These are phyloP conservation scores for Spergularia bocconei DNA, from an alignment of 148 eudicot genomes.

Conservation along the genomic window DNA sequence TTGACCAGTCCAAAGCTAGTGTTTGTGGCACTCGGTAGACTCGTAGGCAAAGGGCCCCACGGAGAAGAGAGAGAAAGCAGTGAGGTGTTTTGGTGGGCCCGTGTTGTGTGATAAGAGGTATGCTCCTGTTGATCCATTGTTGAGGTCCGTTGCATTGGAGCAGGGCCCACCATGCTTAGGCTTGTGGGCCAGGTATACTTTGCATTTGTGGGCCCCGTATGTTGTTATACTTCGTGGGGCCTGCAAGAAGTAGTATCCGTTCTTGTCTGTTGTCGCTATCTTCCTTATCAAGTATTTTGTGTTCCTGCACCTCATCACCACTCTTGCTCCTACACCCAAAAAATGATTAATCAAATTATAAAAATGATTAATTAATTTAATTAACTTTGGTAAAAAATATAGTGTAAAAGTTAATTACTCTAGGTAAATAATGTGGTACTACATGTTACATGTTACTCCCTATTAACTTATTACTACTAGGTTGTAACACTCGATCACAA, in stretches of 20 bases:
- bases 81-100: constrained; percentile 10
- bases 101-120: constrained; percentile 14
- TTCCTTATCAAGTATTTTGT: constrained; percentile 15
- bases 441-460: neutral
- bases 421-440: too few species aligned
- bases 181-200: constrained; percentile 12
- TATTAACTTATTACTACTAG: too few species aligned
- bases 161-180: constrained; percentile 19
- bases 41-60: constrained; percentile 45
- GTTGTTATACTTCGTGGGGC: constrained; percentile 28
- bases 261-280: constrained; percentile 30
- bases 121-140: constrained; percentile 33
- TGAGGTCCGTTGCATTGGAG: constrained; percentile 25
- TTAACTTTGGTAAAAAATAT: too few species aligned
- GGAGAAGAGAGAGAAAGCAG: constrained; percentile 19
- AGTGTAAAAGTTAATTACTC: neutral
- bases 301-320: constrained; percentile 36
- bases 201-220: constrained; percentile 37
- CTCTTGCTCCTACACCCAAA: constrained; percentile 30
- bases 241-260: constrained; percentile 33
- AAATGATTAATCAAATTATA: too few species aligned
- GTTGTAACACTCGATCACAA: too few species aligned
- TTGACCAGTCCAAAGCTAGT: neutral
- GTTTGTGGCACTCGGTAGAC: constrained; percentile 29
- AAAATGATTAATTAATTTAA: too few species aligned